These are phyloP conservation scores for Aurifilum marmelostoma DNA, from an alignment of 2,329 filamentous ascomycete species.

Conservation along the genomic window DNA sequence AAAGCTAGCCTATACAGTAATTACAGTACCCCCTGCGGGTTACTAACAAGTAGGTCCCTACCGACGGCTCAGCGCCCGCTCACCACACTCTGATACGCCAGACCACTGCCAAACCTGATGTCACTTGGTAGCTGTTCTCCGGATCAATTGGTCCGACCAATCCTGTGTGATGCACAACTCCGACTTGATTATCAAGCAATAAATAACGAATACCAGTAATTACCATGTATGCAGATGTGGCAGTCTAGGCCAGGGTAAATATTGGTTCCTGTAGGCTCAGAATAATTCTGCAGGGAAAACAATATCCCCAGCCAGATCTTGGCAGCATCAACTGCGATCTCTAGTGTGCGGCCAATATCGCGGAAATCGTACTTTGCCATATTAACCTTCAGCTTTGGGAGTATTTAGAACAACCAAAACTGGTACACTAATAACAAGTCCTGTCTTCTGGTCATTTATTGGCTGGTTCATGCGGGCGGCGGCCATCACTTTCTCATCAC, in stretches of 20 bases:
- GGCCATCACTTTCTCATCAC: too few relatives aligned
- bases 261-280: neutral
- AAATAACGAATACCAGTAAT: neutral
- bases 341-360: neutral
- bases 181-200: neutral
- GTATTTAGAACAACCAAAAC: neutral
- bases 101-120: too few relatives aligned
- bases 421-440: neutral
- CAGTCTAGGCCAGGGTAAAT: neutral
- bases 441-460: neutral
- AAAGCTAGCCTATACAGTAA: neutral
- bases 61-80: neutral
- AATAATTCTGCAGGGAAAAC: neutral
- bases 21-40: too few relatives aligned
- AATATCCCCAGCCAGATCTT: neutral
- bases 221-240: neutral
- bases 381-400: neutral
- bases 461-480: neutral
- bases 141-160: constrained; percentile 12
- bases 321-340: neutral
- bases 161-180: neutral
- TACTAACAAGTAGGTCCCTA: too few relatives aligned
- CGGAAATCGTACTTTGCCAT: neutral
- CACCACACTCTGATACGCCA: too few relatives aligned
- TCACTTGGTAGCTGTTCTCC: neutral